Percentiles rank a stretch among this genome's conserved stretches.
These are phyloP conservation scores for Beta corolliflora DNA, from an alignment of 179 eudicot genomes.

Conservation along the genomic window DNA sequence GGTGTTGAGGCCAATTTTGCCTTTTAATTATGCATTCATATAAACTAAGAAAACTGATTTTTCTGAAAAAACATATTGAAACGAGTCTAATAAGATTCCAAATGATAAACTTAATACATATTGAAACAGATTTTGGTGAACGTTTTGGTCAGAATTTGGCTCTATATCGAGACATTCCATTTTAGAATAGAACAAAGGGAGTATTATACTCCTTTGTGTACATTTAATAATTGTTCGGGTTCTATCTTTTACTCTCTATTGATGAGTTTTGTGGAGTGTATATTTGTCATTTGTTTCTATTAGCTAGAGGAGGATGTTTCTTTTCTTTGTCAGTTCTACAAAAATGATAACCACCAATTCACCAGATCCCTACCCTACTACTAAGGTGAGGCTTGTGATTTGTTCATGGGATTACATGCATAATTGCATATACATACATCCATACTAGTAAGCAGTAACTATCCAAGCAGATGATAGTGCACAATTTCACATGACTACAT, in stretches of 20 bases:
- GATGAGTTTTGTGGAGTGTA: neutral
- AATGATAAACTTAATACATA: no score
- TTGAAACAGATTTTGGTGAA: no score
- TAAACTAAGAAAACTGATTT: no score
- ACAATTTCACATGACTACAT: neutral
- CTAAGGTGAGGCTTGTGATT: neutral
- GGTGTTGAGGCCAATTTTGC: no score
- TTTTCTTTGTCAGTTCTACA: neutral
- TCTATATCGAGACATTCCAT: no score
- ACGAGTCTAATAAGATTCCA: no score
- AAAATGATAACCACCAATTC: constrained; percentile 3
- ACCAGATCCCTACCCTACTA: neutral
- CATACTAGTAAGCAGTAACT: neutral
- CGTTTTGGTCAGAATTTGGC: no score
- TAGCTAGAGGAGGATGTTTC: neutral
- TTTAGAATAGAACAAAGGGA: no score
- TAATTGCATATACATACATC: neutral
- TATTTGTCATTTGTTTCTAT: neutral
- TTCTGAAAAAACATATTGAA: no score
- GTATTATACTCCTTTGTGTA: no score
- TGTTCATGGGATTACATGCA: neutral
- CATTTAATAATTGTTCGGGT: neutral
- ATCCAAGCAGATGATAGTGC: neutral
- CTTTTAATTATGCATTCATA: no score
- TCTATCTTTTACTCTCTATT: neutral